These are phyloP conservation scores for Phlegmacium glaucopus DNA, from an alignment of 768 basidiomycete species.

Conservation along the genomic window DNA sequence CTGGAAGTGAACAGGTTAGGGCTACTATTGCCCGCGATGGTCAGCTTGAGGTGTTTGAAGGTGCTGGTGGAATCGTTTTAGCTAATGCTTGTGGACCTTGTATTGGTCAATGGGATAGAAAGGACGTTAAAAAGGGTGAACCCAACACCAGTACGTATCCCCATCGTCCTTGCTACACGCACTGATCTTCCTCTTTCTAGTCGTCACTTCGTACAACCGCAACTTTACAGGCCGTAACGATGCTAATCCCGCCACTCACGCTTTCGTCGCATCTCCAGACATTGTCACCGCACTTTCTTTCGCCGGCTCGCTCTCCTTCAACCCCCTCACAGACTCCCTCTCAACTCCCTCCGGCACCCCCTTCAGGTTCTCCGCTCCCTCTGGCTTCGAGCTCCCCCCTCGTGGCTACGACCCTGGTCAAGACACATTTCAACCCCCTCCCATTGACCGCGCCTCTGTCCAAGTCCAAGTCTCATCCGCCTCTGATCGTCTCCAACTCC, in stretches of 20 bases:
- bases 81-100: slow-evolving; percentile 99
- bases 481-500: slow-evolving; percentile 87
- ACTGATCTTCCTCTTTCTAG: slow-evolving; percentile 32
- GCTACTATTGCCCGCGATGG: slow-evolving; percentile 98
- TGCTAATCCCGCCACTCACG: slow-evolving; percentile 98
- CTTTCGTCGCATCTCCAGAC: slow-evolving; percentile 91
- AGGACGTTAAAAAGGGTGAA: slow-evolving; percentile 96
- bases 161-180: not conserved
- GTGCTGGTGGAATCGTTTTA: slow-evolving; percentile 87
- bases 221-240: slow-evolving; percentile 99
- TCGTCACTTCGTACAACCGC: slow-evolving; percentile 99
- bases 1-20: slow-evolving; percentile 96
- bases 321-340: slow-evolving; percentile 91
- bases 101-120: slow-evolving; percentile 98
- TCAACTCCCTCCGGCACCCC: slow-evolving; percentile 88
- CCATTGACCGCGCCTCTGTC: slow-evolving; percentile 78
- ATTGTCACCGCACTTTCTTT: slow-evolving; percentile 97
- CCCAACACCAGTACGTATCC: slow-evolving; percentile 84
- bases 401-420: slow-evolving; percentile 95
- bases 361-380: slow-evolving; percentile 95
- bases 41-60: slow-evolving; percentile 83
- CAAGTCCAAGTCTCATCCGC: slow-evolving; percentile 81
- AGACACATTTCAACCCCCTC: slow-evolving; percentile 96
- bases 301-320: slow-evolving; percentile 92
- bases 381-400: slow-evolving; percentile 91